Evolutionary conservation across 2,329 filamentous ascomycete genomes (phyloP), one percentile per base, ranked within the genome.

Genomic region (Hypoxylon sp.): DNA sequence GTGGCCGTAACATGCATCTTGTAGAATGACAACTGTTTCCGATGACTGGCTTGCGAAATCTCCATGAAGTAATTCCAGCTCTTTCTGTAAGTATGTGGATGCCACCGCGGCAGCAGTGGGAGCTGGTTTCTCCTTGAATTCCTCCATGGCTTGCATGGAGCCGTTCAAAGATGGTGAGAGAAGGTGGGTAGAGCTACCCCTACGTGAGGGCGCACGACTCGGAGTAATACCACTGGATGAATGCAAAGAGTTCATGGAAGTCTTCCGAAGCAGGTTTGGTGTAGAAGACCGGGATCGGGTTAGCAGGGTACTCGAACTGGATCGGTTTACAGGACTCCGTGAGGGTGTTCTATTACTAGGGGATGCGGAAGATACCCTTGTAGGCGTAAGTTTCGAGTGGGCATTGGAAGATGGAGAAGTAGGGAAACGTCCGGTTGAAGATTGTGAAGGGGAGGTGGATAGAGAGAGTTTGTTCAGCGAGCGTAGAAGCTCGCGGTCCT

Each of bases 1-100:
- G 80, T 99, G 96, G 22, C 95, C 94, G 76, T 98, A 99, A 79
- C 95, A 97, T 55, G 91, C 90, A 80, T 99, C 96, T 73, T 98
- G 93, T 1, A 99, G 81, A 28, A 99, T 85, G 48, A 98, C 93
- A 3, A 96, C 80, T 0, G 93, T 93, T 64, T 93, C 83, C 9
- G 79, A 70, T 24, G 78, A 74, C 7, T 78, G 77, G 2, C 79
- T 76, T 9, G 79, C 76, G 1, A 74, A 74, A 30, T 81, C 48
- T 2, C 48, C 79, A 61, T 89, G 85, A 72, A 93, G 89, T 5
- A 84, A 78, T 14, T 86, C 82, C 30, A 96, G 78, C 75, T 97
- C 93, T 65, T 84, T 86, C 65, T 83, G 82, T 74, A 97, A 92
- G 76, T 91, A 88, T 7, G 87, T 84, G 49, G 83, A 85, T 3